Conservation (phyloP, 1,284 basidiomycete genomes). For the Vanrija pseudolonga region DNA sequence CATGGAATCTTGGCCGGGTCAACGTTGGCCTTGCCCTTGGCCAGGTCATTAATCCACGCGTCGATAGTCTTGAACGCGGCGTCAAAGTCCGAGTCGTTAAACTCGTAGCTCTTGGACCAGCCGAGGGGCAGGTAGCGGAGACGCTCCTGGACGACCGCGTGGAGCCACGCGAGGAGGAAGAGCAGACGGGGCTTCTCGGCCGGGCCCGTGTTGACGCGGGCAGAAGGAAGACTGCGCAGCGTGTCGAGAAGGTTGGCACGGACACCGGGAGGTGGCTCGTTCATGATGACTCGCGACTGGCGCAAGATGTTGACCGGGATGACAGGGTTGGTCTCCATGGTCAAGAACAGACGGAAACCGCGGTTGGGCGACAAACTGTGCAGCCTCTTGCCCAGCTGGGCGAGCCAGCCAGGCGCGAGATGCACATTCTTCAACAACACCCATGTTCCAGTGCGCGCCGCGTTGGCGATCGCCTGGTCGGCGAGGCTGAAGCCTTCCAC, state of each 20-base stretch:
- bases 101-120: constrained; percentile 94
- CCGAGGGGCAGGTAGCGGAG: constrained; percentile 89
- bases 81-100: constrained; percentile 96
- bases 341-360: constrained; percentile 90
- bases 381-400: constrained; percentile 91
- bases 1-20: constrained; percentile 87
- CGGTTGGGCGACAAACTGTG: constrained; percentile 83
- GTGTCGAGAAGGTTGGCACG: constrained; percentile 92
- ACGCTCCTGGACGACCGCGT: constrained; percentile 91
- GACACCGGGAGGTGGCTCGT: constrained; percentile 91
- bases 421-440: constrained; percentile 95
- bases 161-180: constrained; percentile 97
- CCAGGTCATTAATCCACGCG: constrained; percentile 71
- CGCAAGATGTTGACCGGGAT: constrained; percentile 94
- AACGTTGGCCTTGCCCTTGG: constrained; percentile 83
- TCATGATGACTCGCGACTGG: constrained; percentile 93
- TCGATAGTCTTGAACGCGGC: constrained; percentile 89
- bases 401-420: constrained; percentile 88
- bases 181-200: constrained; percentile 85
- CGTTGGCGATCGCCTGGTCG: constrained; percentile 86
- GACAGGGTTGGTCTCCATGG: constrained; percentile 80
- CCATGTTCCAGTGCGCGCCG: constrained; percentile 87
- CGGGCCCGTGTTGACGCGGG: constrained; percentile 65
- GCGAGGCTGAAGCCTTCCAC: constrained; percentile 92
- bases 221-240: constrained; percentile 69